Conservation (phyloP, 768 basidiomycete species). For the Lentinula detonsa region DNA sequence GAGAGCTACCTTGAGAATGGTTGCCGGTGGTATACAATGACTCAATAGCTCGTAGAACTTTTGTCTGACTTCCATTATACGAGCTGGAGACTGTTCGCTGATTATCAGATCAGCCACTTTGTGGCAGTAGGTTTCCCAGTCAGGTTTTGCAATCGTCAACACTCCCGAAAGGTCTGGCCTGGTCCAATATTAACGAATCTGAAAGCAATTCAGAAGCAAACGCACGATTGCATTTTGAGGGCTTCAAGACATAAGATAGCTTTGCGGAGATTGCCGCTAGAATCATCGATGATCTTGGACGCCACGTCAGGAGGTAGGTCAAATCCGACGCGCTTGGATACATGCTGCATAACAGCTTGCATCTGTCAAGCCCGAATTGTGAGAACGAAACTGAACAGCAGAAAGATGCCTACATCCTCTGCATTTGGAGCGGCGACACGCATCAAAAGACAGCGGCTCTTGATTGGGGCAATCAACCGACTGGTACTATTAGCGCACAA, state of each 20-base stretch:
- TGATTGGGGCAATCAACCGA: conserved; percentile 94
- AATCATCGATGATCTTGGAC: conserved; percentile 71
- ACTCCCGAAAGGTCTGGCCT: conserved; percentile 82
- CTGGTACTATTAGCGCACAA: conserved; percentile 94
- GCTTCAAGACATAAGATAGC: conserved; percentile 94
- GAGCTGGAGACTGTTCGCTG: conserved; percentile 81
- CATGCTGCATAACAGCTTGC: conserved; percentile 67
- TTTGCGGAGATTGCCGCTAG: conserved; percentile 89
- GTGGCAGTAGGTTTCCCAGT: conserved; percentile 97
- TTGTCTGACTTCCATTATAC: conserved; percentile 85
- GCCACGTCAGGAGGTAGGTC: conserved; percentile 75
- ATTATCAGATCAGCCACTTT: conserved; percentile 90
- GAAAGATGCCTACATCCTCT: conserved; percentile 52
- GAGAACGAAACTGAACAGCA: background rate
- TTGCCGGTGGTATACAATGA: conserved; percentile 93
- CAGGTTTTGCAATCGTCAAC: conserved; percentile 88
- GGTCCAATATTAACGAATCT: background rate
- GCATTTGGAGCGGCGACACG: conserved; percentile 83
- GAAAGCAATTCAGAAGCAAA: conserved; percentile 5
- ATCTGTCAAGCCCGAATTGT: conserved; percentile 47
- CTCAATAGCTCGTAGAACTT: conserved; percentile 94
- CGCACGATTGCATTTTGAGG: conserved; percentile 93
- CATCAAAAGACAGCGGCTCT: conserved; percentile 89
- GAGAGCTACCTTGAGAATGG: conserved; percentile 76
- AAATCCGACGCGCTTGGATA: conserved; percentile 76